These are phyloP conservation scores for Aspergillus ibericus DNA, from an alignment of 2,329 filamentous ascomycete genomes.

Conservation along the genomic window DNA sequence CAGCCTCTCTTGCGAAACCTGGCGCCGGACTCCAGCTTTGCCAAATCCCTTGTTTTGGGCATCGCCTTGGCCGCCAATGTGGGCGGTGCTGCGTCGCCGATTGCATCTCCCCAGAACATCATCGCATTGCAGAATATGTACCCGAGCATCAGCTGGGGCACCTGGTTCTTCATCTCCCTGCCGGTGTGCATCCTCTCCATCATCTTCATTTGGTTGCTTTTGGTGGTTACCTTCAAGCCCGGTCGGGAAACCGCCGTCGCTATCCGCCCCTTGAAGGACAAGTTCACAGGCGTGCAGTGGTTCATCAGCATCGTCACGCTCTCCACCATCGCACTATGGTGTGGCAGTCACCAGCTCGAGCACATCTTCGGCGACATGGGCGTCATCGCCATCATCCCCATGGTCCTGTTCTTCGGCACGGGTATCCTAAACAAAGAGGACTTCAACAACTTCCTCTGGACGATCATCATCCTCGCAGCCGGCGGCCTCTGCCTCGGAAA, in stretches of 20 bases:
- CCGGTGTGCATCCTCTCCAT: constrained; percentile 91
- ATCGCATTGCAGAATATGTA: constrained; percentile 96
- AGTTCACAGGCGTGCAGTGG: constrained; percentile 84
- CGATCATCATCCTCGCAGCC: constrained; percentile 96
- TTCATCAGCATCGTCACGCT: constrained; percentile 86
- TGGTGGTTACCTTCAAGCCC: constrained; percentile 82
- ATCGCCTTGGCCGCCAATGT: constrained; percentile 95
- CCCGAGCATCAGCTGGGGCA: constrained; percentile 85
- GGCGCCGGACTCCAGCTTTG: constrained; percentile 85
- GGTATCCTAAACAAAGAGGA: constrained; percentile 97
- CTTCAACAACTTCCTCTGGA: constrained; percentile 99
- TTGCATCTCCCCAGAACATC: constrained; percentile 95
- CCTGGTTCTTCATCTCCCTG: constrained; percentile 95
- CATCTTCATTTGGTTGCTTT: constrained; percentile 81
- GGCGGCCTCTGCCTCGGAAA: constrained; percentile 91
- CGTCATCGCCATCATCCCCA: constrained; percentile 92
- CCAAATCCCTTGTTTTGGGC: constrained; percentile 90
- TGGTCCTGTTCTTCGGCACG: constrained; percentile 93
- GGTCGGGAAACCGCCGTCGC: constrained; percentile 84
- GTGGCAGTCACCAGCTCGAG: constrained; percentile 85
- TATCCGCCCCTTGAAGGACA: constrained; percentile 84
- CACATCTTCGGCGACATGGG: constrained; percentile 94
- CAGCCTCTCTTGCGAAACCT: constrained; percentile 95
- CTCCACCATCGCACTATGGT: constrained; percentile 86
- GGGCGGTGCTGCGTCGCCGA: constrained; percentile 92